Base-by-base conservation (phyloP, 495 filamentous ascomycete species). In the Penicillium pancosmium region DNA sequence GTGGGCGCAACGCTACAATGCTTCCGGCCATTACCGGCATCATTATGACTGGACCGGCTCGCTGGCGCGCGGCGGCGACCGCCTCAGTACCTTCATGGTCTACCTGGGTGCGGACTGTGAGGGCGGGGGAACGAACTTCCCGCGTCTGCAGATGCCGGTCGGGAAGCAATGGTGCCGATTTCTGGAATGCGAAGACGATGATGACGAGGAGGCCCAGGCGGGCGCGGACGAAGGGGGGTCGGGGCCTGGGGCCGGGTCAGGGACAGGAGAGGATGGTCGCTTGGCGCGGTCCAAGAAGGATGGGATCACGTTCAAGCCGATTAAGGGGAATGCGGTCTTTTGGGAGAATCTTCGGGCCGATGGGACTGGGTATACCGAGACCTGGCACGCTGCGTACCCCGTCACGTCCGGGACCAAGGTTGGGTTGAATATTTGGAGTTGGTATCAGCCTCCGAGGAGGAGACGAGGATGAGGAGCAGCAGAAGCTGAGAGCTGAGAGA, bases 341-440 rank as follows among this genome's bases (percentile, higher is more conserved):
- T 92, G 89, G 88, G 82, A 84, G 76, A 92, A 92, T 73, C 65
- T 92, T 59, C 62, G 78, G 16, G 68, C 78, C 4, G 82, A 86
- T 74, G 87, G 88, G 46, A 73, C 67, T 6, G 87, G 87, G 27
- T 86, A 89, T 70, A 72, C 80, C 62, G 79, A 84, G 71, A 87
- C 82, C 35, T 80, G 89, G 71, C 89, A 92, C 78, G 87, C 87
- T 6, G 87, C 87, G 34, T 66, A 89, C 65, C 87, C 88, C 36
- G 87, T 91, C 7, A 81, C 77, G 40, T 76, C 73, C 55, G 89
- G 89, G 23, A 81, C 72, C 52, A 92, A 92, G 79, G 80, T 91
- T 52, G 89, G 88, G n/a, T 81, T 92, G 85, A 92, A 92, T 76
- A 88, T 91, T 64, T 92, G 88, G 88, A 75, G 76, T 65, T 78